Conservation (phyloP, 371 early-diverging fungal genomes). For the Fennellomyces sp. region DNA sequence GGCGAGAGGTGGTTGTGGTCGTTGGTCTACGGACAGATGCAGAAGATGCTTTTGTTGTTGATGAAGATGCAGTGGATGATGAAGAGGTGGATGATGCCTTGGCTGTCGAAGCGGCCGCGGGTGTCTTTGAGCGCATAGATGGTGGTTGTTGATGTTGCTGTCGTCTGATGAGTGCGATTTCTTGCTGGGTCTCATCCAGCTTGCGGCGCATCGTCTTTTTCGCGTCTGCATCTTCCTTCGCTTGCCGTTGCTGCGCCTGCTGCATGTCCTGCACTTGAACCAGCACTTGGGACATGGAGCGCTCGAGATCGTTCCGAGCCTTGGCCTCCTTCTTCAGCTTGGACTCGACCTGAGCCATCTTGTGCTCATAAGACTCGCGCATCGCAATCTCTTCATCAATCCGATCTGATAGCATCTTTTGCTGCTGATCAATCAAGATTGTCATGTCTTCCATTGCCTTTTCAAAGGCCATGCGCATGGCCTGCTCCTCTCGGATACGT, state of each 20-base stretch:
- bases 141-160: not conserved
- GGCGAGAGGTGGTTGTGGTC: constrained; percentile 1
- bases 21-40: not conserved
- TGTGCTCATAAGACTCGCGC: constrained; percentile 35
- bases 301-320: constrained; percentile 37
- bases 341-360: constrained; percentile 32
- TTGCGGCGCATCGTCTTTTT: constrained; percentile 18
- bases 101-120: not conserved
- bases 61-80: constrained; percentile 3
- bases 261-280: constrained; percentile 38
- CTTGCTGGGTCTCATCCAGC: constrained; percentile 22
- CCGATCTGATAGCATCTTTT: constrained; percentile 38
- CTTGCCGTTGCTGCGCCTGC: constrained; percentile 13
- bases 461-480: constrained; percentile 47
- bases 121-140: not conserved
- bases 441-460: constrained; percentile 56
- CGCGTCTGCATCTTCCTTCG: constrained; percentile 26
- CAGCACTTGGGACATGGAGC: constrained; percentile 38
- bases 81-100: not conserved
- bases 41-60: not conserved
- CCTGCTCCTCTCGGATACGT: constrained; percentile 35
- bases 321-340: constrained; percentile 31
- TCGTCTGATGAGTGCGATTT: constrained; percentile 20
- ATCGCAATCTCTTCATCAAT: constrained; percentile 38
- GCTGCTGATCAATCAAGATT: constrained; percentile 42